Evolutionary conservation across 176 grass and related monocot genomes (phyloP), one percentile per base, ranked within the genome.

Genomic region (Miscanthus lutarioriparius): DNA sequence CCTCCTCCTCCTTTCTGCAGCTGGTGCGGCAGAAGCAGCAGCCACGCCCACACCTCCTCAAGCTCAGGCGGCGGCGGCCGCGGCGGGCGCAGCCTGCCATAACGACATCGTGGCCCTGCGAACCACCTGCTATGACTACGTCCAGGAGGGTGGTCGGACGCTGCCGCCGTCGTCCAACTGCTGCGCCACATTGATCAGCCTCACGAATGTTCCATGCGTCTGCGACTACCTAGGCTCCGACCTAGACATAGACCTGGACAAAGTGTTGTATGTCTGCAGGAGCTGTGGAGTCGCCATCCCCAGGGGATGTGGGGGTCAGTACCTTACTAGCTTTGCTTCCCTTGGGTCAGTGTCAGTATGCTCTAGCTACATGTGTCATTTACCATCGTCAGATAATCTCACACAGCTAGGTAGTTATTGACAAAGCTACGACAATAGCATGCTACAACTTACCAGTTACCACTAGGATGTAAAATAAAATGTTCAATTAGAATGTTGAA

Each of bases 161-260:
- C 3, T 54, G 70, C 32, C 23, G 35, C 77, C 77, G 0, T 81
- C 77, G 12, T 48, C 47, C 22, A 72, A 23, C 2, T 81, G 85
- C 78, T 87, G 85, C 36, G 26, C 62, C 19, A 36, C 61, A 19
- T 5, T 81, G 45, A 41, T 75, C n/a, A 19, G 49, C 74, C 30
- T 37, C 30, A 54, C 12, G 17, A 71, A 80, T 8, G 44, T 81
- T 15, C 59, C 70, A 78, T 81, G 70, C 23, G 59, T 87, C 35
- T 87, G 78, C 35, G 65, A 44, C 23, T 81, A 87, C 78, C 78
- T 87, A 3, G 68, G 69, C 84, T 58, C 11, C 59, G 72, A 75
- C 45, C 33, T 78, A 7, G 33, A 43, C 19, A 13, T 77, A 0
- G 69, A 56, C 65, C 17, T 72, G n/a, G 53, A 83, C 49, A 88